Evolutionary conservation across 495 filamentous ascomycete species (phyloP).

Genomic region (Aspergillus coremiiformis): DNA sequence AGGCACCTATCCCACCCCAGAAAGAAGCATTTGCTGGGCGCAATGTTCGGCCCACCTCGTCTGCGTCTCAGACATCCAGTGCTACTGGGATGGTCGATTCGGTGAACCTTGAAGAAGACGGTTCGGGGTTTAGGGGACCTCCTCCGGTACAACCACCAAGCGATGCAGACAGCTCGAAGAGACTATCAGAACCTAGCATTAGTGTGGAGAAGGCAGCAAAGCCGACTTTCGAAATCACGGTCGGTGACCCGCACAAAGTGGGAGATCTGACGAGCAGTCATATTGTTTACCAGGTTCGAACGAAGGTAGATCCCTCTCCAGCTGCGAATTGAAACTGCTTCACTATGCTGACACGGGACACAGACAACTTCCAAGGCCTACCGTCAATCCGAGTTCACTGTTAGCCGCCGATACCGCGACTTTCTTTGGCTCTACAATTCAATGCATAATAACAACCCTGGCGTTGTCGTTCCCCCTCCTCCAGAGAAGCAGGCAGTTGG

Average conservation of each 20-base stretch:
- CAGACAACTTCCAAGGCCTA: constrained; percentile 96
- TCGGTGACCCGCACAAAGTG: constrained; percentile 96
- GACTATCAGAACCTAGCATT: constrained; percentile 70
- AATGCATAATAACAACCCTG: constrained; percentile 88
- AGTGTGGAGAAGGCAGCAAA: constrained; percentile 85
- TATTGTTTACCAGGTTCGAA: constrained; percentile 92
- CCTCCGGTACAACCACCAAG: constrained; percentile 66
- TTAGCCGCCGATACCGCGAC: constrained; percentile 88
- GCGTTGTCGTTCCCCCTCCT: constrained; percentile 89
- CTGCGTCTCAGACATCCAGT: constrained; percentile 42
- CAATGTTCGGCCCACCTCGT: constrained; percentile 46
- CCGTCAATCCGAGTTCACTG: constrained; percentile 79
- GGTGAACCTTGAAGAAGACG: constrained; percentile 56
- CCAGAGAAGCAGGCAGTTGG: constrained; percentile 98
- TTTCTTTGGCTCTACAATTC: constrained; percentile 96
- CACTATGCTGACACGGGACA: constrained; percentile 11
- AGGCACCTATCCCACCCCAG: constrained; percentile 79
- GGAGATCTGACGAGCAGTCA: constrained; percentile 94
- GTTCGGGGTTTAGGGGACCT: constrained; percentile 54
- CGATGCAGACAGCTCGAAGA: constrained; percentile 36
- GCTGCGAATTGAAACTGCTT: background rate
- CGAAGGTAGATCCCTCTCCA: constrained; percentile 56
- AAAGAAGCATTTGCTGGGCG: constrained; percentile 68
- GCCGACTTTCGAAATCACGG: constrained; percentile 82
- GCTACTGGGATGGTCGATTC: constrained; percentile 52